These are phyloP conservation scores for Ramularia endophylla DNA, from an alignment of 2,329 filamentous ascomycete genomes.

Conservation along the genomic window DNA sequence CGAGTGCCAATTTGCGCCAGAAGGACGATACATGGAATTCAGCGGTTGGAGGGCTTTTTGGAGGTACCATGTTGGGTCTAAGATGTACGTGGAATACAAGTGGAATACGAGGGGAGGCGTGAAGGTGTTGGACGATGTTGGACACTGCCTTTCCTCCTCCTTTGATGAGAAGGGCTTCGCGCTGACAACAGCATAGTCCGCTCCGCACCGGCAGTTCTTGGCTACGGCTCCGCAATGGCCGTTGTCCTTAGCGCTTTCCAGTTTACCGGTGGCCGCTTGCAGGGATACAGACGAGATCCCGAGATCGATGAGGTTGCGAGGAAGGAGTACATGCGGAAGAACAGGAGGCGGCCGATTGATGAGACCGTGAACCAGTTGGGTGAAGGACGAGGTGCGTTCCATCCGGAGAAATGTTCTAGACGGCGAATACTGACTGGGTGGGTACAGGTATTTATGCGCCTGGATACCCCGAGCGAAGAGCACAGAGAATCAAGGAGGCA, in stretches of 20 bases:
- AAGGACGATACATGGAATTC: constrained; percentile 75
- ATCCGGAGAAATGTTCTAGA: not conserved
- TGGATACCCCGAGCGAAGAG: constrained; percentile 79
- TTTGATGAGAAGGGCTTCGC: not conserved
- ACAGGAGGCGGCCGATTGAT: constrained; percentile 66
- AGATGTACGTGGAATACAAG: constrained; percentile 51
- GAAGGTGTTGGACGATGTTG: too few relatives aligned
- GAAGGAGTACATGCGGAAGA: constrained; percentile 68
- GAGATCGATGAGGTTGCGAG: constrained; percentile 68
- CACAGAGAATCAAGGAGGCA: constrained; percentile 73
- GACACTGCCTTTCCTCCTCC: too few relatives aligned
- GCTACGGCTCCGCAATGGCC: constrained; percentile 57
- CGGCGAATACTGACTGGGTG: constrained; percentile 8
- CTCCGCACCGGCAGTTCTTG: constrained; percentile 64
- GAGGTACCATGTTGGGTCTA: constrained; percentile 66
- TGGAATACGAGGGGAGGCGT: too few relatives aligned
- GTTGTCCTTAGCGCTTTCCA: constrained; percentile 58
- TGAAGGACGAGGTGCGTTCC: constrained; percentile 72
- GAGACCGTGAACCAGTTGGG: constrained; percentile 77
- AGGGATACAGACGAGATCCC: constrained; percentile 49
- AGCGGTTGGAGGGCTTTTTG: constrained; percentile 68
- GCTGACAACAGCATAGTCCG: constrained; percentile 31
- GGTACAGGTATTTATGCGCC: constrained; percentile 67
- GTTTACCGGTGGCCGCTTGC: constrained; percentile 58
- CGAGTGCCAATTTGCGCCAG: constrained; percentile 77